Evolutionary conservation across 2,329 filamentous ascomycete genomes (phyloP).

Genomic region (Paecilomyces dactylethromorphus): DNA sequence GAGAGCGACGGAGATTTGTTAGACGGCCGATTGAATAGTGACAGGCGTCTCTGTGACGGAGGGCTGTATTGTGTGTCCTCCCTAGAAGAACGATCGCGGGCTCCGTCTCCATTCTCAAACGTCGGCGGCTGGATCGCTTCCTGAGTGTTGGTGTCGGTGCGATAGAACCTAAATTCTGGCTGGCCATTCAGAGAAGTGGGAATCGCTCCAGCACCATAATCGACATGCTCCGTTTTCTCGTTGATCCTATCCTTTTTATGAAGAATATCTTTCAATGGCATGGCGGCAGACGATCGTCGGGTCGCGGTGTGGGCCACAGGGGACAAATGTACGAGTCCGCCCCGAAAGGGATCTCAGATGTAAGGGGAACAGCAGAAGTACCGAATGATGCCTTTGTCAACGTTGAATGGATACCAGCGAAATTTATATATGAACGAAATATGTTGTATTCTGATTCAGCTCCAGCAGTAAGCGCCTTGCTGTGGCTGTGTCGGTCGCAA

Average conservation of each 20-base stretch:
- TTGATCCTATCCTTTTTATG: constrained; percentile 56
- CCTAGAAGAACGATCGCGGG: not conserved
- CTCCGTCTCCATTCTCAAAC: constrained; percentile 38
- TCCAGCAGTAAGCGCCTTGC: not conserved
- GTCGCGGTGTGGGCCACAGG: not conserved
- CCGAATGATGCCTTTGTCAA: not conserved
- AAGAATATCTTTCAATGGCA: constrained; percentile 56
- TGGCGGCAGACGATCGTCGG: constrained; percentile 21
- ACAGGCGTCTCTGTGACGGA: constrained; percentile 23
- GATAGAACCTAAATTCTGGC: constrained; percentile 75
- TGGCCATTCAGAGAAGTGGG: constrained; percentile 17
- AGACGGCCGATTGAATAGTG: constrained; percentile 26
- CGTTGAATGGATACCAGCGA: not conserved
- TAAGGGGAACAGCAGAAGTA: not conserved
- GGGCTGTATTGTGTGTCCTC: constrained; percentile 11
- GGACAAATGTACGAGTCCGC: not conserved
- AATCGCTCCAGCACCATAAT: constrained; percentile 30
- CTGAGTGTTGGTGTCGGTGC: constrained; percentile 73
- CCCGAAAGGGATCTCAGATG: not conserved
- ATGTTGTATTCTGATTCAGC: not conserved
- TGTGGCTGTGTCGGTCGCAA: constrained; percentile 1
- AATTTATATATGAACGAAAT: not conserved
- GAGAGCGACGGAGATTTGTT: constrained; percentile 16
- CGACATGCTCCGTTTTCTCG: constrained; percentile 13
- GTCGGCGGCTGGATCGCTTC: constrained; percentile 69